phyloP scores from a whole-genome alignment of 805 yeast species.

The Hanseniaspora thailandica region DNA sequence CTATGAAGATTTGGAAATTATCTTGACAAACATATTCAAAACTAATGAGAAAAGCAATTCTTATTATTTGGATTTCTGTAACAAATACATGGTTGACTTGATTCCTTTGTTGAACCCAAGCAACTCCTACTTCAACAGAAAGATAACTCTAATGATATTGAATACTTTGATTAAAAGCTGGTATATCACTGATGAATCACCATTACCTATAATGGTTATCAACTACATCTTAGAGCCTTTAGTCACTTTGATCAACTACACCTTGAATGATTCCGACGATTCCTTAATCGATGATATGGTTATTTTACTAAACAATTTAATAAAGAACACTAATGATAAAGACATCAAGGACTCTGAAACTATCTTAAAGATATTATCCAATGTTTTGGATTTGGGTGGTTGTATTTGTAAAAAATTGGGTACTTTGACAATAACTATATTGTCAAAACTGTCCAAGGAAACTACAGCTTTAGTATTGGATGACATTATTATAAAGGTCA shows the following conservation, averaged over 20 bases:
- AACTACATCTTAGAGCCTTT: constrained; percentile 24
- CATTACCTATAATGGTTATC: constrained; percentile 23
- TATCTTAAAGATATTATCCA: constrained; percentile 44
- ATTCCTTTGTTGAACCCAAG: not conserved
- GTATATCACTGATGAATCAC: constrained; percentile 25
- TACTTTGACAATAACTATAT: constrained; percentile 45
- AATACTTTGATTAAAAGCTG: constrained; percentile 19
- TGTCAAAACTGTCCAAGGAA: constrained; percentile 39
- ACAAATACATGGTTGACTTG: constrained; percentile 1
- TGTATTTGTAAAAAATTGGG: constrained; percentile 20
- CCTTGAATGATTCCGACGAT: constrained; percentile 31
- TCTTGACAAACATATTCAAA: not conserved
- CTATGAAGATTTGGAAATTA: not conserved
- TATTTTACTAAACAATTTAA: not conserved
- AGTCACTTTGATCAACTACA: constrained; percentile 21
- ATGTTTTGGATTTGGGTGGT: constrained; percentile 63
- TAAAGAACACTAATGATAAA: constrained; percentile 18
- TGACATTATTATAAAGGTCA: constrained; percentile 63
- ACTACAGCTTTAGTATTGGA: constrained; percentile 31
- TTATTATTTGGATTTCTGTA: not conserved
- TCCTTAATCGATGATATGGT: not conserved
- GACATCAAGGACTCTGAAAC: constrained; percentile 18
- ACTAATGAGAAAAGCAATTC: not conserved
- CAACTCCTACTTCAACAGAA: not conserved
- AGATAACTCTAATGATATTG: constrained; percentile 1